Conservation (phyloP, 768 basidiomycete genomes). For the Tricholoma furcatifolium region DNA sequence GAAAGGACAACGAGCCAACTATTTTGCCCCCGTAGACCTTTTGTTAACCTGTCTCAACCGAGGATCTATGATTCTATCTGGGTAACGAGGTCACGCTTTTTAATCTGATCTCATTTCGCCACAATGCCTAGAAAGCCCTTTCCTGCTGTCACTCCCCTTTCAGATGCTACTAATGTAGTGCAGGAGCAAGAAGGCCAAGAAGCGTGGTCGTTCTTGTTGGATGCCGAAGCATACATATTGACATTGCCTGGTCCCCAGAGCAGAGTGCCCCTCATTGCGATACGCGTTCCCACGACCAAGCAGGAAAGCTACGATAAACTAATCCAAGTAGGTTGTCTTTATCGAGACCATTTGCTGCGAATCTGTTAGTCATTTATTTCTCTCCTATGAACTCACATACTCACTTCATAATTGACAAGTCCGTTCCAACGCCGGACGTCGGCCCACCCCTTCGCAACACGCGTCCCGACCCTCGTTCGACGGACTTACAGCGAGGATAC, state of each 20-base stretch:
- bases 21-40: slow-evolving; percentile 31
- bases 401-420: neutral
- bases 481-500: neutral
- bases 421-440: neutral
- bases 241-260: too few relatives aligned
- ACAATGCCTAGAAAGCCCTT: too few relatives aligned
- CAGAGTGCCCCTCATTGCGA: neutral
- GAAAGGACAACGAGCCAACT: neutral
- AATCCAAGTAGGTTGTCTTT: neutral
- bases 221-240: too few relatives aligned
- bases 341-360: neutral
- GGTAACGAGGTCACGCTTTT: too few relatives aligned
- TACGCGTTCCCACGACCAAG: neutral
- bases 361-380: neutral
- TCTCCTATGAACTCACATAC: neutral
- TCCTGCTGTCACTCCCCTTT: too few relatives aligned
- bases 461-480: neutral
- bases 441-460: neutral
- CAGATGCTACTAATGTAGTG: too few relatives aligned
- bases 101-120: too few relatives aligned
- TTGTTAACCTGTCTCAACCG: slow-evolving; percentile 63
- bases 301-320: neutral
- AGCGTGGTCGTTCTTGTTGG: too few relatives aligned
- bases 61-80: too few relatives aligned
- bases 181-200: too few relatives aligned